Percentiles rank a stretch among this genome's conserved stretches.
Evolutionary conservation across 495 filamentous ascomycete species (phyloP).

Genomic region (Neurospora sp.): DNA sequence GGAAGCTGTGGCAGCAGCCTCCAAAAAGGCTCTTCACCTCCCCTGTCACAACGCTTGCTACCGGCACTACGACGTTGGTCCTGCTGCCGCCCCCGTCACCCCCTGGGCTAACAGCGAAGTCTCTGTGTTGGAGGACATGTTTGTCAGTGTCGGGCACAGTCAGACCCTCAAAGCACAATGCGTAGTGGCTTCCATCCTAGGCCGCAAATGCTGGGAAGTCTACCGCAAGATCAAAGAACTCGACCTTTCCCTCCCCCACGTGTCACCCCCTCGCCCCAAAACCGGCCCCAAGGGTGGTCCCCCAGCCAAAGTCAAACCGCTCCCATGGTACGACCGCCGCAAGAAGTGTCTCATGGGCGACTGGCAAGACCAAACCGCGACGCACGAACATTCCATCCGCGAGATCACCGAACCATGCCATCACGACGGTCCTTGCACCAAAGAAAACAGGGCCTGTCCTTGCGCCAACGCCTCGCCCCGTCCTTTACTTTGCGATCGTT

Average conservation of each 20-base stretch:
- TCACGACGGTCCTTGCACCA: conserved; percentile 37
- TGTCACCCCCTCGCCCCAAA: conserved; percentile 9
- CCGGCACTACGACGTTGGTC: conserved; percentile 20
- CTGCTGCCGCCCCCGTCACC: conserved; percentile 8
- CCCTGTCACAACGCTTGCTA: conserved; percentile 35
- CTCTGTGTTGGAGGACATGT: conserved; percentile 27
- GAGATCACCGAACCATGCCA: conserved; percentile 33
- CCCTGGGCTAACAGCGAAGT: conserved; percentile 33
- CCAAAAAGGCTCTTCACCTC: conserved; percentile 1
- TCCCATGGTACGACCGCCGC: conserved; percentile 38
- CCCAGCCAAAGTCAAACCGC: conserved; percentile 22
- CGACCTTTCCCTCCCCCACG: conserved; percentile 17
- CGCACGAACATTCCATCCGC: conserved; percentile 33
- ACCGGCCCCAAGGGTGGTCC: neutral
- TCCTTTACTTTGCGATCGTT: conserved; percentile 53
- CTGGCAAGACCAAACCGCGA: conserved; percentile 36
- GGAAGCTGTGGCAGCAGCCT: neutral
- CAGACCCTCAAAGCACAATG: conserved; percentile 27
- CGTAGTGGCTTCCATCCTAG: conserved; percentile 29
- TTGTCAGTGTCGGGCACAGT: conserved; percentile 28
- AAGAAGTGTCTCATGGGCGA: conserved; percentile 36
- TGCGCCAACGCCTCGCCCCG: conserved; percentile 36
- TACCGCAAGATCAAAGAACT: conserved; percentile 35
- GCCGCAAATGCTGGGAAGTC: conserved; percentile 41
- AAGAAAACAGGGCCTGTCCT: conserved; percentile 33